phyloP scores from a whole-genome alignment of 202 grass and related monocot genomes.

The Schoenoplectus tabernaemontani region DNA sequence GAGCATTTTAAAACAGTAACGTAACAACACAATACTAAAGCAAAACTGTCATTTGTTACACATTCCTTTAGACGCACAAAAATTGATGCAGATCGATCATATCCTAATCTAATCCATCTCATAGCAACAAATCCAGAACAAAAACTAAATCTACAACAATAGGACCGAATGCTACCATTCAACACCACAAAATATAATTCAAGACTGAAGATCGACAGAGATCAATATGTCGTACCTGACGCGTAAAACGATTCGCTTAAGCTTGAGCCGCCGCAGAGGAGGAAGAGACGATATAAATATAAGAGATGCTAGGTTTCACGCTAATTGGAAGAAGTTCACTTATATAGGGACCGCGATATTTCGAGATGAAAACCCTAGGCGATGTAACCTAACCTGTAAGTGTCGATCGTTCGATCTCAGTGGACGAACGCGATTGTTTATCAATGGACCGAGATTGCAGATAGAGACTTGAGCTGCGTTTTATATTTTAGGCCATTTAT shows the following conservation, averaged over 20 bases:
- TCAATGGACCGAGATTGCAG: too few relatives aligned
- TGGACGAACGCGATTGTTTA: neutral
- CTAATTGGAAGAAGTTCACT: neutral
- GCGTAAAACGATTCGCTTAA: neutral
- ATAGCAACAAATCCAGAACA: neutral
- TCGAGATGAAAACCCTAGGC: neutral
- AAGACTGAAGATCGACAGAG: neutral
- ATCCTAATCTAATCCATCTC: neutral
- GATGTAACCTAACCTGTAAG: neutral
- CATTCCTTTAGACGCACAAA: neutral
- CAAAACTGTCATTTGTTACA: neutral
- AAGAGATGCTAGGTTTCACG: constrained; percentile 1
- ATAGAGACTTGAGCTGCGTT: too few relatives aligned
- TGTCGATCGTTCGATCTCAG: neutral
- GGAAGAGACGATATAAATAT: neutral
- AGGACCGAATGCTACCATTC: neutral
- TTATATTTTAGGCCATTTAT: too few relatives aligned
- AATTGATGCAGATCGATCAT: too few relatives aligned
- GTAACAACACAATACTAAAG: neutral
- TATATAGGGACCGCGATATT: neutral
- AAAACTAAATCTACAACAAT: neutral
- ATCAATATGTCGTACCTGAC: neutral
- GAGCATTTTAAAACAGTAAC: neutral
- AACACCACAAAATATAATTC: neutral
- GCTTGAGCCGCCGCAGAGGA: neutral